Evolutionary conservation across 2,329 filamentous ascomycete species (phyloP).

Genomic region (Fusarium piperis): DNA sequence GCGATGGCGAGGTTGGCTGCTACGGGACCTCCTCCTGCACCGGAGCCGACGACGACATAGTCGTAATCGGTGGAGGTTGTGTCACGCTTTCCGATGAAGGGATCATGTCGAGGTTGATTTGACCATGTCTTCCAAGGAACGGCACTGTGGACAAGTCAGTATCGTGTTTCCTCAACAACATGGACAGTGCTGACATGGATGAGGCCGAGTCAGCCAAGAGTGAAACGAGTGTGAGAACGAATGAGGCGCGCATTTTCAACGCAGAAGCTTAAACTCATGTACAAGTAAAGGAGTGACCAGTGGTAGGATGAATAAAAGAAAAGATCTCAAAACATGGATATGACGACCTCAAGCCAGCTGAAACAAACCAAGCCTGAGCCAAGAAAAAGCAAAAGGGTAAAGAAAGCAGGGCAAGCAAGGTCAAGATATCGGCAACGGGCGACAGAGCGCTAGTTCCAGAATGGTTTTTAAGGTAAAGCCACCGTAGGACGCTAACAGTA

Average conservation of each 20-base stretch:
- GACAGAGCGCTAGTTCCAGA: neutral
- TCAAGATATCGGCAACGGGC: neutral
- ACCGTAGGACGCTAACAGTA: neutral
- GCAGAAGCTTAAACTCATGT: neutral
- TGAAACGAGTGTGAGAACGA: constrained; percentile 21
- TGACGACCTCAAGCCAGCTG: neutral
- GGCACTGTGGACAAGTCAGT: neutral
- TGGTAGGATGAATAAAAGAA: neutral
- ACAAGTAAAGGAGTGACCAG: neutral
- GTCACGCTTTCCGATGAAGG: constrained; percentile 20
- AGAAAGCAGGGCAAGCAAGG: neutral
- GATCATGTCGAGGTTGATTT: constrained; percentile 1
- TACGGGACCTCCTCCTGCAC: constrained; percentile 64
- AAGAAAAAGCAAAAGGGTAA: neutral
- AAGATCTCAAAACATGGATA: neutral
- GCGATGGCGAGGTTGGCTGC: constrained; percentile 65
- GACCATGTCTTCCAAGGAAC: neutral
- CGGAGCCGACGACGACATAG: constrained; percentile 68
- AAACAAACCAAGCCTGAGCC: neutral
- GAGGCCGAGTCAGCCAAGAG: constrained; percentile 17
- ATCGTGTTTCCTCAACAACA: fast-evolving
- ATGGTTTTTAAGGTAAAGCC: neutral
- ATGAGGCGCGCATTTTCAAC: constrained; percentile 26
- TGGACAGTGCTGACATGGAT: neutral
- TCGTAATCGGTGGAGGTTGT: constrained; percentile 53